phyloP scores from a whole-genome alignment of 371 early-diverging fungal genomes.

The Rhizomucor pusillus region DNA sequence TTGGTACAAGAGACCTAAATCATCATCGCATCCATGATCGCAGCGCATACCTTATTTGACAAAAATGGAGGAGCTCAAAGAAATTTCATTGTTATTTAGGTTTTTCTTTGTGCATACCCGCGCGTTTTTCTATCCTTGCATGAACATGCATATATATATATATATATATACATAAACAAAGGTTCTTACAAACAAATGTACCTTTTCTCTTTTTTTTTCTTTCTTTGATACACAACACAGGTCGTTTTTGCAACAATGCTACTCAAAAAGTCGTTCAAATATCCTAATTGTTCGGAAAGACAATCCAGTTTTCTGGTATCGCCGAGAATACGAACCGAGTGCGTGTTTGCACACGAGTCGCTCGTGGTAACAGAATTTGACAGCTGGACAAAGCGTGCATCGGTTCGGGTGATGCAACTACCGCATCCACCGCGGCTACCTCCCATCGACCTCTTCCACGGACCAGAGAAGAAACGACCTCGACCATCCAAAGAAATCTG shows the following conservation, averaged over 20 bases:
- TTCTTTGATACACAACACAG: background rate
- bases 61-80: too few relatives aligned
- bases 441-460: conserved; percentile 3
- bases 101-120: conserved; percentile 1
- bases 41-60: too few relatives aligned
- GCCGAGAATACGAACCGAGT: conserved; percentile 1
- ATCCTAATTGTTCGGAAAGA: conserved; percentile 5
- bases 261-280: conserved; percentile 11
- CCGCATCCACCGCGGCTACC: conserved; percentile 6
- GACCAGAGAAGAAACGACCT: background rate
- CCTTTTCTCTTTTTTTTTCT: conserved; percentile 3
- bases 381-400: conserved; percentile 11
- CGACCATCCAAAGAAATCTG: conserved; percentile 9
- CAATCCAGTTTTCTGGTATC: background rate
- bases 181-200: background rate
- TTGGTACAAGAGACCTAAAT: too few relatives aligned
- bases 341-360: conserved; percentile 15
- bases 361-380: conserved; percentile 14
- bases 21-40: too few relatives aligned
- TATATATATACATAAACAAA: background rate
- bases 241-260: background rate
- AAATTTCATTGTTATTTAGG: too few relatives aligned
- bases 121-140: background rate
- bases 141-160: background rate
- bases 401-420: conserved; percentile 7